Evolutionary conservation across 139 green algal species (phyloP).

Genomic region (Picochlorum sp.): DNA sequence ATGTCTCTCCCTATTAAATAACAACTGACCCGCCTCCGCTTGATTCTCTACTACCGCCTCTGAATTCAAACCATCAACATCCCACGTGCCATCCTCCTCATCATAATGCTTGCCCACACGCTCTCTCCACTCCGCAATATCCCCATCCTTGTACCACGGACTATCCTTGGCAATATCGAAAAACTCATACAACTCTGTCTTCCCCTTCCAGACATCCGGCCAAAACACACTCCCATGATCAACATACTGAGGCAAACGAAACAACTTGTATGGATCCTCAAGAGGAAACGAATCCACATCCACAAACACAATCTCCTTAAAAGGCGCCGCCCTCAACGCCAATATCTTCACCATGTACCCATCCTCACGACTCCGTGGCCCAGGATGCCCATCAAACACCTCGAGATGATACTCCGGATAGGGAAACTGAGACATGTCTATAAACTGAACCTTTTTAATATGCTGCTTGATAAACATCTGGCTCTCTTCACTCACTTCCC

Average conservation of each 20-base stretch:
- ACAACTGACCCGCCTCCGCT: neutral
- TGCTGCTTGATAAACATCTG: neutral
- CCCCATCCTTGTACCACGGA: neutral
- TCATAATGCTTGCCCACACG: neutral
- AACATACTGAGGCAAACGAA: slow-evolving; percentile 13
- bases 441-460: neutral
- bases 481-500: neutral
- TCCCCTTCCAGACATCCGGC: slow-evolving; percentile 29
- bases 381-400: neutral
- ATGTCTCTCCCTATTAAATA: slow-evolving; percentile 10
- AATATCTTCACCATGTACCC: slow-evolving; percentile 23
- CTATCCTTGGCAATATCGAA: slow-evolving; percentile 17
- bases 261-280: slow-evolving; percentile 23
- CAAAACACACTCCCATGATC: slow-evolving; percentile 30
- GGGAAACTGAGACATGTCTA: neutral
- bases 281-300: slow-evolving; percentile 26
- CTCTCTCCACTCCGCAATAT: neutral
- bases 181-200: slow-evolving; percentile 9
- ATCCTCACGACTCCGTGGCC: neutral
- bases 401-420: neutral
- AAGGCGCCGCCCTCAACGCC: slow-evolving; percentile 12
- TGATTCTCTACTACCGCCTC: neutral
- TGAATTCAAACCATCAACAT: neutral
- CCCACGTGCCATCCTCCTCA: neutral
- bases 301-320: slow-evolving; percentile 23